phyloP scores from a whole-genome alignment of 2,329 filamentous ascomycete species.

The Massarina eburnea region DNA sequence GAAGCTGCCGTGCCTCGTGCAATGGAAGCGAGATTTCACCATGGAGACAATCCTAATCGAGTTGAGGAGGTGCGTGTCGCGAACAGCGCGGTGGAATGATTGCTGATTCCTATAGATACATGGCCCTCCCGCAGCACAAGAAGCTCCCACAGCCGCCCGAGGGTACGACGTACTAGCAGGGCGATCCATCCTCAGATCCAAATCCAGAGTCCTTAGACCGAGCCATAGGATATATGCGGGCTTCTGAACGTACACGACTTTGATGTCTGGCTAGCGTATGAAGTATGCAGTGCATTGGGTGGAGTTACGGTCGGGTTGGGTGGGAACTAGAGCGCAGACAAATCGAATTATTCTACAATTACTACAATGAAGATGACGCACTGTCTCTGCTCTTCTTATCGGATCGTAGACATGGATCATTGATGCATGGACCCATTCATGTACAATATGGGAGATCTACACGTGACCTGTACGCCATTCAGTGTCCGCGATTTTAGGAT shows the following conservation, averaged over 20 bases:
- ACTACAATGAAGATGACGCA: neutral
- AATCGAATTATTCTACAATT: slow-evolving; percentile 8
- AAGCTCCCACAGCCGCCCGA: slow-evolving; percentile 93
- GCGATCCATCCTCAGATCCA: no score
- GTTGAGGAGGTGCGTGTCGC: slow-evolving; percentile 65
- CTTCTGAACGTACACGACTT: neutral
- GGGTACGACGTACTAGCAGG: slow-evolving; percentile 67
- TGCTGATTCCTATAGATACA: slow-evolving; percentile 64
- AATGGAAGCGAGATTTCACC: slow-evolving; percentile 91
- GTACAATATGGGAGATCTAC: neutral
- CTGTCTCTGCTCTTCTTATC: no score
- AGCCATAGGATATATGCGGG: no score
- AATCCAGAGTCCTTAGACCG: no score
- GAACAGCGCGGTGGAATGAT: neutral
- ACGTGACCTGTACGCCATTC: slow-evolving; percentile 24
- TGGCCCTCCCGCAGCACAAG: slow-evolving; percentile 90
- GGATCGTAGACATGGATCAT: neutral
- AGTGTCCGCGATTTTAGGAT: slow-evolving; percentile 10
- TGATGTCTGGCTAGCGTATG: neutral
- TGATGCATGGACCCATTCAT: neutral
- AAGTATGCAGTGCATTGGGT: slow-evolving; percentile 30
- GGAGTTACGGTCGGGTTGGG: slow-evolving; percentile 28
- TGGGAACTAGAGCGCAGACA: slow-evolving; percentile 12
- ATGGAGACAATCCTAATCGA: slow-evolving; percentile 94
- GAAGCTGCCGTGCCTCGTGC: slow-evolving; percentile 79